A percentile compares a stretch with the other conserved stretches of the same genome.
Conservation (phyloP, 2,329 filamentous ascomycete genomes). For the Neurospora sp. region DNA sequence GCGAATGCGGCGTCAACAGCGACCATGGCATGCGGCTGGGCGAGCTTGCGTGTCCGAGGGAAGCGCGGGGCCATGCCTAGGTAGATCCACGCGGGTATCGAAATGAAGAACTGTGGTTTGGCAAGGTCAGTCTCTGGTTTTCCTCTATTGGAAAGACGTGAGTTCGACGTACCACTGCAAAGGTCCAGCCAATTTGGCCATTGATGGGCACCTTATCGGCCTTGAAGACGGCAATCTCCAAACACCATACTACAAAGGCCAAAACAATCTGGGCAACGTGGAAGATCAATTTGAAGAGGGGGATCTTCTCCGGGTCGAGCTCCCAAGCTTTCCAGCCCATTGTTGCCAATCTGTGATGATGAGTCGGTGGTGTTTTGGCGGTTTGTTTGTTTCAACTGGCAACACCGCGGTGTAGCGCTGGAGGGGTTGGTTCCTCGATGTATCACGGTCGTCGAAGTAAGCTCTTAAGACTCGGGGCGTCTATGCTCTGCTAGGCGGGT, state of each 20-base stretch:
- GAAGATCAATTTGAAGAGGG: conserved; percentile 45
- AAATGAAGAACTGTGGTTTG: conserved; percentile 48
- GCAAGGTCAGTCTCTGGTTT: neutral
- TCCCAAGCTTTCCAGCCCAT: conserved; percentile 39
- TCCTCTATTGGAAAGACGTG: neutral
- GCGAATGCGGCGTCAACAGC: conserved; percentile 46
- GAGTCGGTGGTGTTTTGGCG: neutral
- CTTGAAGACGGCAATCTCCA: conserved; percentile 51
- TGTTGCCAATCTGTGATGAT: conserved; percentile 5
- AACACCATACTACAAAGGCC: conserved; percentile 45
- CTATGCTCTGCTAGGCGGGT: neutral
- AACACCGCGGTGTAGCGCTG: neutral
- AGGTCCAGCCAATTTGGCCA: conserved; percentile 53
- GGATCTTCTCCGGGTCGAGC: conserved; percentile 44
- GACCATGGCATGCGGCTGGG: conserved; percentile 53
- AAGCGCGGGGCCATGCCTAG: conserved; percentile 56
- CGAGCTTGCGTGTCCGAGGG: conserved; percentile 49
- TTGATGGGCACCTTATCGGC: conserved; percentile 38
- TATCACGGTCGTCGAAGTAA: neutral
- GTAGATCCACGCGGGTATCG: conserved; percentile 55
- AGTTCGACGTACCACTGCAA: conserved; percentile 45
- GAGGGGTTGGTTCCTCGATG: neutral
- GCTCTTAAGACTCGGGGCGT: neutral
- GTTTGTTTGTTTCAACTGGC: neutral
- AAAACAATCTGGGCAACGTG: conserved; percentile 47